Evolutionary conservation across 164 flowering plant genomes (phyloP).

Genomic region (Chimonanthus salicifolius): DNA sequence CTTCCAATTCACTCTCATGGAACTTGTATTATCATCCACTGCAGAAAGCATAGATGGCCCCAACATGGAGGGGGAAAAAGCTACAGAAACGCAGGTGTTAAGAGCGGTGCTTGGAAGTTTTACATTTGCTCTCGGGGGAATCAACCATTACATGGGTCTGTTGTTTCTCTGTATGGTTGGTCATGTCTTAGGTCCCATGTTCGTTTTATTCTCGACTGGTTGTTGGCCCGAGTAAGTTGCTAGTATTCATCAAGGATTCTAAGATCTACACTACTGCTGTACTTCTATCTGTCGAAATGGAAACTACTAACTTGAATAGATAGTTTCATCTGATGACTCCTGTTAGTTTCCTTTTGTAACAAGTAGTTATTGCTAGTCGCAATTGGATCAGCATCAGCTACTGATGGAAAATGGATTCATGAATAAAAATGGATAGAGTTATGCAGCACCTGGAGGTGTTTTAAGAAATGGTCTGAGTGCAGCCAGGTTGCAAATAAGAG

Average conservation of each 20-base stretch:
- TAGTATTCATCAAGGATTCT: not conserved
- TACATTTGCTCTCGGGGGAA: not conserved
- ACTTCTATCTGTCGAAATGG: not conserved
- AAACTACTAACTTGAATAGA: not conserved
- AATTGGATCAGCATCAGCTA: too few relatives aligned
- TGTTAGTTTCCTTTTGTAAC: too few relatives aligned
- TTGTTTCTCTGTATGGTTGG: not conserved
- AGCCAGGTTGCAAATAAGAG: too few relatives aligned
- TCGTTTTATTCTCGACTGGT: not conserved
- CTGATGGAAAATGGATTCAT: too few relatives aligned
- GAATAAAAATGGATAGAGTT: too few relatives aligned
- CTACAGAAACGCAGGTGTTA: not conserved
- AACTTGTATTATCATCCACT: not conserved
- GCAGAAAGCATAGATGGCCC: not conserved
- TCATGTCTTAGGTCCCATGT: not conserved
- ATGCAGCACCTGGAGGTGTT: too few relatives aligned
- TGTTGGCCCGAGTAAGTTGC: not conserved
- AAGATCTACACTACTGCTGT: not conserved
- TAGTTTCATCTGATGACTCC: too few relatives aligned
- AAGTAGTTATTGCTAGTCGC: too few relatives aligned
- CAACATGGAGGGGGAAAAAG: not conserved
- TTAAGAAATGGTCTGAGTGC: too few relatives aligned
- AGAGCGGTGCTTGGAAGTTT: not conserved
- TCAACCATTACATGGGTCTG: not conserved
- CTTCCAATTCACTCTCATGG: not conserved